Evolutionary conservation across 176 grass and related monocot species (phyloP), one percentile per base, ranked within the genome.

Genomic region (Oryza glumipatula): DNA sequence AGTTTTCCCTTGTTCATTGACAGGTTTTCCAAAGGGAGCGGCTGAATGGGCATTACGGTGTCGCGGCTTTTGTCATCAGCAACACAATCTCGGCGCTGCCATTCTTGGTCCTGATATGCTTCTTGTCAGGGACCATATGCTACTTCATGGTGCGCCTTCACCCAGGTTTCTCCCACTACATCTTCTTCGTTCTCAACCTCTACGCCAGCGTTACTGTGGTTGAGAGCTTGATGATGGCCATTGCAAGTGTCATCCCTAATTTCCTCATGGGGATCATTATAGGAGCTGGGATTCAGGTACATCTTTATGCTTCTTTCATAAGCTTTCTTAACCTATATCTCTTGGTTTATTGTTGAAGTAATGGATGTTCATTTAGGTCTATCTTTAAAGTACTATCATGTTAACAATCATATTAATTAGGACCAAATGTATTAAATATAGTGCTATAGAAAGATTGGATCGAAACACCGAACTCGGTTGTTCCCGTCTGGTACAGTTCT

Each of bases 221-320:
- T 8, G 97, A 99, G 88, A 99, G 97, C 64, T 84, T 99, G 49
- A 99, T 99, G 97, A 99, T 99, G 97, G 91, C 90, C 74, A 99
- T 99, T 81, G 97, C 97, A 32, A 99, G 94, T 85, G 97, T 99
- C 58, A 93, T 99, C 66, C 97, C 97, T 72, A 99, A 99, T 83
- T 99, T 99, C 61, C 97, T 99, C 72, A 96, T 99, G 97, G 97
- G 97, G 15, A 99, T 99, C 64, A 96, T 99, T 74, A 96, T 99
- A 72, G 97, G 97, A 51, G 97, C 97, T 22, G 97, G 97, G 65
- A 96, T 99, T 92, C 97, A 99, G 97, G 97, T 99, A 24, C 47
- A 60, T 56, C 44, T 80, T 56, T 14, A 13, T 60, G 5, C 4
- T 0, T 39, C 17, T 43, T 16, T 38, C n/a, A 86, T 68, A 28